These are phyloP conservation scores for Trypanosoma conorhini DNA, from an alignment of 208 protist genomes.

Conservation along the genomic window DNA sequence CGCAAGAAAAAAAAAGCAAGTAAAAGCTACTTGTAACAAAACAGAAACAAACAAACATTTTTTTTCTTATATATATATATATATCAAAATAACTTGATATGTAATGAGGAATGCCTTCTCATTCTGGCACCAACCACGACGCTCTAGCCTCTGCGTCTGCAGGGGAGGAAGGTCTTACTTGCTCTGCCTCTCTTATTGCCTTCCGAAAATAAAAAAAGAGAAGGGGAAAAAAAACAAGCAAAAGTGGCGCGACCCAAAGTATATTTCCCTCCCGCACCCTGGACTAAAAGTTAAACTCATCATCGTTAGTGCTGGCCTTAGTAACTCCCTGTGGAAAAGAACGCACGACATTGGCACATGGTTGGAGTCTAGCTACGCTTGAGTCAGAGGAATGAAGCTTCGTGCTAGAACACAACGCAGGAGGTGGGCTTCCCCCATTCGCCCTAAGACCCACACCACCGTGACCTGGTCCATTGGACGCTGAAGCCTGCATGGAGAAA, in stretches of 20 bases:
- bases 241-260: constrained; percentile 6
- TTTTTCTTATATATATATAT: too few species aligned
- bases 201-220: not conserved
- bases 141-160: not conserved
- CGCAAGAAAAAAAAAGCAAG: constrained; percentile 3
- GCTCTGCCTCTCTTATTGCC: not conserved
- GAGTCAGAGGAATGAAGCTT: constrained; percentile 7
- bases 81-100: not conserved
- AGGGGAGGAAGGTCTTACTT: not conserved
- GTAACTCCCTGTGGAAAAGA: constrained; percentile 20
- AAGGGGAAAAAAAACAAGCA: not conserved
- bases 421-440: constrained; percentile 51
- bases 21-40: not conserved
- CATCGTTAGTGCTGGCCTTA: constrained; percentile 49
- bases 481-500: constrained; percentile 33
- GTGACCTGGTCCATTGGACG: constrained; percentile 15
- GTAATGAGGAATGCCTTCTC: not conserved
- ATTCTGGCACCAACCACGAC: not conserved
- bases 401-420: constrained; percentile 10
- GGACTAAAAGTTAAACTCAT: constrained; percentile 88
- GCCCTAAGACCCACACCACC: constrained; percentile 27
- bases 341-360: constrained; percentile 20
- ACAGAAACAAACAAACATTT: not conserved
- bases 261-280: not conserved
- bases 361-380: constrained; percentile 11